Conservation (phyloP, 306 rosid species). For the Dicorynia guianensis region DNA sequence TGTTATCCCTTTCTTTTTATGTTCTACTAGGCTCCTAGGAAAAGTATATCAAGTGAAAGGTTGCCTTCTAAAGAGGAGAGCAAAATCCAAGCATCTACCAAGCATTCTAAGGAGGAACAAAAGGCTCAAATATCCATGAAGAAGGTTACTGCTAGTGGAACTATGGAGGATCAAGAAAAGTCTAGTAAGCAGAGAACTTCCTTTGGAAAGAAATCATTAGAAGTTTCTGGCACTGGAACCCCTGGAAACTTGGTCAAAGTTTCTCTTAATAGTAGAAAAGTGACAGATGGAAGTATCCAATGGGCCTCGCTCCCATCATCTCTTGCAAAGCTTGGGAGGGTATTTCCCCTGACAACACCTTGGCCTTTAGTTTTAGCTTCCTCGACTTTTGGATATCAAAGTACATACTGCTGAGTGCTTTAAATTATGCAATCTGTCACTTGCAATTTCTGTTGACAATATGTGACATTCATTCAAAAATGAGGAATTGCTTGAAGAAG, state of each 20-base stretch:
- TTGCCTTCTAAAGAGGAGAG: constrained; percentile 69
- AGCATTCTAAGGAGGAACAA: constrained; percentile 69
- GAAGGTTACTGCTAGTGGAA: constrained; percentile 67
- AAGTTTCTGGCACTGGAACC: constrained; percentile 57
- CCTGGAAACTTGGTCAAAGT: constrained; percentile 82
- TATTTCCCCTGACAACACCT: constrained; percentile 41
- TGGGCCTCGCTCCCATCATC: constrained; percentile 91
- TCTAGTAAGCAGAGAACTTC: constrained; percentile 60
- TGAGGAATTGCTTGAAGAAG: not conserved
- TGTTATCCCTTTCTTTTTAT: constrained; percentile 30
- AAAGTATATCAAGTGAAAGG: constrained; percentile 79
- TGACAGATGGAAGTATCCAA: constrained; percentile 75
- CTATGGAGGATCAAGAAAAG: constrained; percentile 62
- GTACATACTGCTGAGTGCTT: constrained; percentile 8
- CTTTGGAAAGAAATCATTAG: constrained; percentile 71
- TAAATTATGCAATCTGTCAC: constrained; percentile 12
- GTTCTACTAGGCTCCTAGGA: constrained; percentile 79
- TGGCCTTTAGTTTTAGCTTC: constrained; percentile 28
- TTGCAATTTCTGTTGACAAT: constrained; percentile 27
- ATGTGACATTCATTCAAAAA: constrained; percentile 8
- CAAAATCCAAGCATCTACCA: constrained; percentile 56
- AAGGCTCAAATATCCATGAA: constrained; percentile 59
- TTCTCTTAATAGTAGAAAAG: constrained; percentile 66
- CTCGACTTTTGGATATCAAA: constrained; percentile 10
- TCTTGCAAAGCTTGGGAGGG: constrained; percentile 96